Base-by-base conservation (phyloP, 306 rosid genomes). In the Inga leiocalycina region DNA sequence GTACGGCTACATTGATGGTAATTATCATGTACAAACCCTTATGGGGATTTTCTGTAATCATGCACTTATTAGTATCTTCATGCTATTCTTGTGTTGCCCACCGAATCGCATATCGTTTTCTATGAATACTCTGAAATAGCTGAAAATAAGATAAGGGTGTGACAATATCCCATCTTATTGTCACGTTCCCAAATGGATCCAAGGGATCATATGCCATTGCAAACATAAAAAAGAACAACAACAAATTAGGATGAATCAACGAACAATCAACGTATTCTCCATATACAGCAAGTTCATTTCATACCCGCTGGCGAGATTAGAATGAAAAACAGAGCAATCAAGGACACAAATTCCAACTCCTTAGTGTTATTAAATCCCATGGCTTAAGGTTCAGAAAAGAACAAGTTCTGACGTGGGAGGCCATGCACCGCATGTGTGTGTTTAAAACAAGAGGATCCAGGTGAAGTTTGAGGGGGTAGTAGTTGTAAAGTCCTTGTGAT, bases 171-270 rank as follows among this genome's bases (percentile, higher is more conserved):
- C 94, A 91, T 89, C 91, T 91, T 76, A 91, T 84, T 37, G 94
- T 91, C 74, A 91, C 90, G 39, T 89, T 91, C 72, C 94, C 94
- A 17, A 84, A 80, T 34, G 94, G 94, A 89, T 91, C 94, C 88
- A 84, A 73, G 16, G 96, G 90, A 83, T 92, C 96, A 84, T 88
- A 92, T 49, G 92, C 93, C 74, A 51, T 93, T 90, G 57, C 59
- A 71, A 75, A 37, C 22, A 79, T 71, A n/a, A 84, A 54, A 22
- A 54, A 82, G 34, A 32, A 32, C 44, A 59, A 49, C 46, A 64
- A 59, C 2, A 84, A 74, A 44, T 78, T 24, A 75, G 12, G 75
- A 79, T 46, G 8, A 87, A 74, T 39, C 46, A 51, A 20, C 64
- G 5, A 56, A 52, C 39, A 69, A 76, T 6, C 37, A 66, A 30